Evolutionary conservation across 106 monocot species (phyloP), one percentile per base, ranked within the genome.

Genomic region (Dendrobium chrysotoxum): DNA sequence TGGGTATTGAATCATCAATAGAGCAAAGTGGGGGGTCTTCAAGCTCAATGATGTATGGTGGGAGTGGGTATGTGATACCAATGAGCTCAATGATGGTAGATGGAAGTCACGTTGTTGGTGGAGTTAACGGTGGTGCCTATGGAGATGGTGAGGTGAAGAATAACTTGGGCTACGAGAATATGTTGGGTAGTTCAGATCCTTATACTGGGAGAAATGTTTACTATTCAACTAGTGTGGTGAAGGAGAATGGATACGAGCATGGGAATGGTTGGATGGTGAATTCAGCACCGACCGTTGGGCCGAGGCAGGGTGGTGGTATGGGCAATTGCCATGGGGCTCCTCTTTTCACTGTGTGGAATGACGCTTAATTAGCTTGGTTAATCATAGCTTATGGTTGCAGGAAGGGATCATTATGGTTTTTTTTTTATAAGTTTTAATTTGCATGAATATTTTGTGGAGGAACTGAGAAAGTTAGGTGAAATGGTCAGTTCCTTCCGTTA

Each of bases 261-360:
- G 42, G 72, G 66, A 82, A 80, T 79, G 82, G 58, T 54, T 83
- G 85, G 89, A 82, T 81, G 80, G 50, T 50, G 50, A 50, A 50
- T 50, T 50, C 50, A 3, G 13, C 50, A 2, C 44, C 44, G 44
- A 78, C 55, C 11, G 50, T 64, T 74, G 16, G 85, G 18, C 72
- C 72, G 15, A 77, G 87, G 53, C 25, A 7, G 25, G 64, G 64
- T 26, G 76, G 80, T 1, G 74, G 65, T 16, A 57, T 45, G 8
- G 13, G 81, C 75, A 78, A 88, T 68, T 50, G 50, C 13, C 50
- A 50, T 15, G 85, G 82, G 31, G 80, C 79, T 53, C 88, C 91
- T 21, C 76, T 89, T 13, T 89, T 89, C 70, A 82, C 85, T 4
- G 83, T 86, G 28, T 89, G 89, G 91, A 83, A 86, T 81, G 87